phyloP scores from a whole-genome alignment of 139 green algal species.

The Volvox africanus region DNA sequence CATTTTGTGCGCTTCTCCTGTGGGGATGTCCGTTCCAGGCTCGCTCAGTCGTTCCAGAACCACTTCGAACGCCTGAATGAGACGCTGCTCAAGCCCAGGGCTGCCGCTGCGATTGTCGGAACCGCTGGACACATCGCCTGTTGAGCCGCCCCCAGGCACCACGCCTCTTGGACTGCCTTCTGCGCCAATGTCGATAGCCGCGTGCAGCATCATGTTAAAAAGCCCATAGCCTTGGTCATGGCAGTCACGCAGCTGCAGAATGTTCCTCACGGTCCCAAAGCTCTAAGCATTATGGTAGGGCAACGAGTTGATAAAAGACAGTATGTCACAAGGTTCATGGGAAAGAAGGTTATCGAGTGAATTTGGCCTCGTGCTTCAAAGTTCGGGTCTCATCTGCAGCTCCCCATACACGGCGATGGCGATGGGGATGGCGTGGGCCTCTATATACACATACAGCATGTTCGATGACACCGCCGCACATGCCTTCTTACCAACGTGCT shows the following conservation, averaged over 20 bases:
- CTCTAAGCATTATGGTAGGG: not conserved
- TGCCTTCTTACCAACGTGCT: too few relatives aligned
- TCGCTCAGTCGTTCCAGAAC: not conserved
- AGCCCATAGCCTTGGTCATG: not conserved
- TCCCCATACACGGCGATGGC: too few relatives aligned
- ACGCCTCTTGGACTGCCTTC: not conserved
- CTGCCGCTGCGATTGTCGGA: not conserved
- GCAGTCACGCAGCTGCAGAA: not conserved
- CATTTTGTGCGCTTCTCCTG: not conserved
- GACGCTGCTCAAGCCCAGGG: not conserved
- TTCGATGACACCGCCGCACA: too few relatives aligned
- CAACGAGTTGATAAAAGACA: too few relatives aligned
- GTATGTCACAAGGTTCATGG: too few relatives aligned
- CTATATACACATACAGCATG: too few relatives aligned
- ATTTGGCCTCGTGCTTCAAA: too few relatives aligned
- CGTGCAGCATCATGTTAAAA: slow-evolving; percentile 3
- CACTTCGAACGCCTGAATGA: not conserved
- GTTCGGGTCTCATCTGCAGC: too few relatives aligned
- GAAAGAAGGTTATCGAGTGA: too few relatives aligned
- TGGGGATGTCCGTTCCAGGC: not conserved
- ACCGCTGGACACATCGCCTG: not conserved
- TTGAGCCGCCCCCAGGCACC: too few relatives aligned
- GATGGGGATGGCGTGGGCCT: too few relatives aligned
- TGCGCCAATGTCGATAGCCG: not conserved
- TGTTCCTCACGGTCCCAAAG: not conserved